Evolutionary conservation across 192 early-diverging fungal genomes (phyloP).

Genomic region (Gryganskiella cystojenkinii): DNA sequence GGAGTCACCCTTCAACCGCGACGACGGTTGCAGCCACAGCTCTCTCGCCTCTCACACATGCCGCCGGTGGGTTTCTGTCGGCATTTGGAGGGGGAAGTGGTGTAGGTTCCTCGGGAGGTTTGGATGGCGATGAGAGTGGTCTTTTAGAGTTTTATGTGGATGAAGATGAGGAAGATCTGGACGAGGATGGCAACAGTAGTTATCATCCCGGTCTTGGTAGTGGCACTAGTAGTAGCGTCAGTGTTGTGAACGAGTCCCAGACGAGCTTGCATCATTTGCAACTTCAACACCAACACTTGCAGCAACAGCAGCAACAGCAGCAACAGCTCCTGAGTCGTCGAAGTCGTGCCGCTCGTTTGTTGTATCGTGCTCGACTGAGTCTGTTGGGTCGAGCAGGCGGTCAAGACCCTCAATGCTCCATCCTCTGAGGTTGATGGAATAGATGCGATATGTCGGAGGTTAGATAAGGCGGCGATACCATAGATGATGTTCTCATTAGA

Average conservation of each 20-base stretch:
- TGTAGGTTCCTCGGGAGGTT: not conserved
- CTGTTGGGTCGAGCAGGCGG: constrained; percentile 5
- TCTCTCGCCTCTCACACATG: not conserved
- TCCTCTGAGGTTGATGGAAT: no score
- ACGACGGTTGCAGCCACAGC: not conserved
- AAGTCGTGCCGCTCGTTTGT: constrained; percentile 6
- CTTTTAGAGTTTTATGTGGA: constrained; percentile 24
- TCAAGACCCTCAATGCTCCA: constrained; percentile 6
- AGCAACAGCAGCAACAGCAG: constrained; percentile 23
- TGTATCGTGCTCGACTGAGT: constrained; percentile 30
- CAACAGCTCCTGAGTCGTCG: not conserved
- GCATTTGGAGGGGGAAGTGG: constrained; percentile 7
- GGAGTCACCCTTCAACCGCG: constrained; percentile 33
- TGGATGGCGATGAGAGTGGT: constrained; percentile 5
- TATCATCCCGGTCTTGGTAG: not conserved
- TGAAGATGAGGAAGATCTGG: constrained; percentile 3
- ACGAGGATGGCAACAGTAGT: not conserved
- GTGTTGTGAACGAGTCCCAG: constrained; percentile 10
- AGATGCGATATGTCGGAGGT: no score
- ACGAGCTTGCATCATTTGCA: constrained; percentile 40
- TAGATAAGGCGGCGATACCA: no score
- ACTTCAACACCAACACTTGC: constrained; percentile 38
- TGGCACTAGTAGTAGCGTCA: constrained; percentile 2
- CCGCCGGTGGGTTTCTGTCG: not conserved
- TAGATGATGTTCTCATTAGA: not conserved